These are phyloP conservation scores for Ogataea philodendri DNA, from an alignment of 805 yeast genomes.

Conservation along the genomic window DNA sequence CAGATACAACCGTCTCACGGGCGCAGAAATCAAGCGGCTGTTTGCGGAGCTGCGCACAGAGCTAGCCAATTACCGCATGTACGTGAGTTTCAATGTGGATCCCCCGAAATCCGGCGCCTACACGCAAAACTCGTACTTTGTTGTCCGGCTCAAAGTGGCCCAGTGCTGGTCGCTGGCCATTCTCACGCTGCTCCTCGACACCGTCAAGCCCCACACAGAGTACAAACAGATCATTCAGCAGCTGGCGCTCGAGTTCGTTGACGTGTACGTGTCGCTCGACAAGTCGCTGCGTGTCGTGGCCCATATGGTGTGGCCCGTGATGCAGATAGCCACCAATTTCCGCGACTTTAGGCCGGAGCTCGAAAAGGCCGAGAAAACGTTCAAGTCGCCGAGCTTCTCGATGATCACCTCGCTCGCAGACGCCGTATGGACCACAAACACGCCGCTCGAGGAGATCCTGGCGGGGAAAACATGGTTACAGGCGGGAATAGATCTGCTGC, in stretches of 20 bases:
- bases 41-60: constrained; percentile 29
- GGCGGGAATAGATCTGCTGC: constrained; percentile 44
- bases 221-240: constrained; percentile 27
- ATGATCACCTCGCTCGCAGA: constrained; percentile 37
- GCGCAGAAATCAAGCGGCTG: constrained; percentile 14
- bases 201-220: constrained; percentile 29
- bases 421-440: constrained; percentile 39
- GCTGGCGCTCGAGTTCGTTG: constrained; percentile 40
- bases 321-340: constrained; percentile 44
- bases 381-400: constrained; percentile 42
- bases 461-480: constrained; percentile 39
- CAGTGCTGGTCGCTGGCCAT: constrained; percentile 45
- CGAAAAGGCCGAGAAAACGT: constrained; percentile 35
- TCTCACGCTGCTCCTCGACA: constrained; percentile 28
- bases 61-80: constrained; percentile 35
- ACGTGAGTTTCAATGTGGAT: constrained; percentile 25
- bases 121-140: constrained; percentile 18
- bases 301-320: constrained; percentile 54
- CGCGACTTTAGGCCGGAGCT: constrained; percentile 27
- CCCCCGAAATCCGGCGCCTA: constrained; percentile 1
- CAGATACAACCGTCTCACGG: constrained; percentile 11
- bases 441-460: constrained; percentile 39
- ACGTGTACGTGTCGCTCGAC: constrained; percentile 40
- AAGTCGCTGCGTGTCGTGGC: constrained; percentile 38
- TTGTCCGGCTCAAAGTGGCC: constrained; percentile 36